Evolutionary conservation across 768 basidiomycete genomes (phyloP).

Genomic region (Candolleomyces aberdarensis): DNA sequence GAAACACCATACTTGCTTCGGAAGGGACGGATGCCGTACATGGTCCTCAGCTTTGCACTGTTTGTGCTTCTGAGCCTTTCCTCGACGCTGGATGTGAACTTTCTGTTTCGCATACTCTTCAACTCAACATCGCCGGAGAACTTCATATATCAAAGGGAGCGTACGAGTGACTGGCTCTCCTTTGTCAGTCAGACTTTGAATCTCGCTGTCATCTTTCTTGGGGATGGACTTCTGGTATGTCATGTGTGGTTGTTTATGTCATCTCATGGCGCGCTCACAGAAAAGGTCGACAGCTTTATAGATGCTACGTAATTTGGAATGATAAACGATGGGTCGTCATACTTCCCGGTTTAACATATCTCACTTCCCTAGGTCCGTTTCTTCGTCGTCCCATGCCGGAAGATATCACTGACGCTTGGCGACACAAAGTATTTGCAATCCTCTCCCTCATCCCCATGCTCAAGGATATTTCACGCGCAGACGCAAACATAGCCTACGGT

Average conservation of each 20-base stretch:
- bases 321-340: neutral
- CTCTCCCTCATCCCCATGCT: neutral
- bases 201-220: neutral
- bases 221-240: slow-evolving; percentile 2
- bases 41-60: neutral
- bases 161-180: neutral
- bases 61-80: neutral
- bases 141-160: neutral
- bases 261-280: neutral
- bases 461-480: neutral
- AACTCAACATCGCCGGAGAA: neutral
- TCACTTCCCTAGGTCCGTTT: neutral
- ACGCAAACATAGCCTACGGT: neutral
- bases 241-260: neutral
- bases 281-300: neutral
- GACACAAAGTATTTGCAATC: neutral
- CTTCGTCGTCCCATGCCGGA: neutral
- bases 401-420: neutral
- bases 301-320: slow-evolving; percentile 4
- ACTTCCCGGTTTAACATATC: neutral
- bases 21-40: slow-evolving; percentile 1
- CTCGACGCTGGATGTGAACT: neutral
- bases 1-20: neutral
- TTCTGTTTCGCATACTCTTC: neutral
- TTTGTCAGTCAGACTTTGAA: neutral